phyloP scores from a whole-genome alignment of 805 yeast species.

The Sugiyamaella smithiae region DNA sequence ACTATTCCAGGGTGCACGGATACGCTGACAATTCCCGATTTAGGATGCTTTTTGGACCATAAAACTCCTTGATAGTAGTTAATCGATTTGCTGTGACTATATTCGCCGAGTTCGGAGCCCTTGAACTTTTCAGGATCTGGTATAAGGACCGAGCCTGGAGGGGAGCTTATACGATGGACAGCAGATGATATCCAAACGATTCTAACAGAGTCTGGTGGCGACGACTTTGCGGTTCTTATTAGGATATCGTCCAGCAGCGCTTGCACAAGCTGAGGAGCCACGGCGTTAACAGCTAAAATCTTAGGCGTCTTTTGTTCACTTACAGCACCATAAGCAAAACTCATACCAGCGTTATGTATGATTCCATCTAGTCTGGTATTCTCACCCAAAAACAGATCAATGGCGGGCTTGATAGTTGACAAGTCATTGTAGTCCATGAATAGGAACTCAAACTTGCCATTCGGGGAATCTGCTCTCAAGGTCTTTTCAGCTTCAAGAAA shows the following conservation, averaged over 20 bases:
- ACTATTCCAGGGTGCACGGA: slow-evolving; percentile 46
- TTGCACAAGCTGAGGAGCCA: slow-evolving; percentile 47
- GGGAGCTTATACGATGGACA: slow-evolving; percentile 35
- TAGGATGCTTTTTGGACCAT: slow-evolving; percentile 37
- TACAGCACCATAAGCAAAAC: slow-evolving; percentile 32
- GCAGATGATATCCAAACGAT: slow-evolving; percentile 47
- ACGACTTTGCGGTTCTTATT: slow-evolving; percentile 31
- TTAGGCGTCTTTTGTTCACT: slow-evolving; percentile 46
- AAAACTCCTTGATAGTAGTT: slow-evolving; percentile 36
- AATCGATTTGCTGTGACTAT: slow-evolving; percentile 47
- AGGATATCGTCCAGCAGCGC: slow-evolving; percentile 39
- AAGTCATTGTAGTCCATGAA: slow-evolving; percentile 8
- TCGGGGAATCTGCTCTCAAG: slow-evolving; percentile 27
- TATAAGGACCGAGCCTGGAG: slow-evolving; percentile 33
- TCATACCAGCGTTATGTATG: slow-evolving; percentile 46
- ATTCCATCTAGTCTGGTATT: slow-evolving; percentile 29
- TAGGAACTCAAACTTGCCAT: slow-evolving; percentile 36
- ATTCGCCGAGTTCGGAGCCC: slow-evolving; percentile 37
- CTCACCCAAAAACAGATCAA: slow-evolving; percentile 22
- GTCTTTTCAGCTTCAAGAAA: slow-evolving; percentile 31
- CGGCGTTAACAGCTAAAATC: slow-evolving; percentile 45
- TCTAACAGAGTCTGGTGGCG: slow-evolving; percentile 35
- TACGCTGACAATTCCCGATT: slow-evolving; percentile 34
- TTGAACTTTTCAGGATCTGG: slow-evolving; percentile 28
- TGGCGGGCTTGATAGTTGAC: slow-evolving; percentile 11